These are phyloP conservation scores for Geotrichum candidum DNA, from an alignment of 1,139 yeast genomes.

Conservation along the genomic window DNA sequence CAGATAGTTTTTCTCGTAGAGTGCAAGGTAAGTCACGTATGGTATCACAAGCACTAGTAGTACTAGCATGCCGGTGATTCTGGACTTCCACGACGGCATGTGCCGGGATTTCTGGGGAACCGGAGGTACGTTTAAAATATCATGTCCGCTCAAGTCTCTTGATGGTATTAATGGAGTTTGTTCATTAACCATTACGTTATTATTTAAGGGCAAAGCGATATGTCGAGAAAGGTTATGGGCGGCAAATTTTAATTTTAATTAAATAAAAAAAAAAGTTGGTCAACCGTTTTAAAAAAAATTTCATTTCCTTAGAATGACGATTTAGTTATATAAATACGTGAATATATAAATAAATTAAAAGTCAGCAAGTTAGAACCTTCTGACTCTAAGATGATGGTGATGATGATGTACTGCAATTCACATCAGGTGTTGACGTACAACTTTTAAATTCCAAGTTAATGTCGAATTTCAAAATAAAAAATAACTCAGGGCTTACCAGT, in stretches of 20 bases:
- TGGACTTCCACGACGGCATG: not conserved
- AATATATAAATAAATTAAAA: no score
- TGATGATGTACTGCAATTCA: no score
- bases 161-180: not conserved
- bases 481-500: no score
- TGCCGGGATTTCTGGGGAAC: not conserved
- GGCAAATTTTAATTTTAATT: not conserved
- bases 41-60: not conserved
- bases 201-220: not conserved
- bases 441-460: no score
- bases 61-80: not conserved
- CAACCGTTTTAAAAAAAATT: no score
- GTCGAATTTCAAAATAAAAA: no score
- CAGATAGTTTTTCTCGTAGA: not conserved
- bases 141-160: not conserved
- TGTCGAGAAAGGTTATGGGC: not conserved
- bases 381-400: no score
- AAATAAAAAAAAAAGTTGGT: not conserved
- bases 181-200: not conserved
- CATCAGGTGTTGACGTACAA: no score
- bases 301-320: no score
- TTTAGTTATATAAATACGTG: no score
- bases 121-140: not conserved
- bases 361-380: no score
- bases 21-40: not conserved